Conservation (phyloP, 2,329 filamentous ascomycete genomes). For the Fusarium luffae region DNA sequence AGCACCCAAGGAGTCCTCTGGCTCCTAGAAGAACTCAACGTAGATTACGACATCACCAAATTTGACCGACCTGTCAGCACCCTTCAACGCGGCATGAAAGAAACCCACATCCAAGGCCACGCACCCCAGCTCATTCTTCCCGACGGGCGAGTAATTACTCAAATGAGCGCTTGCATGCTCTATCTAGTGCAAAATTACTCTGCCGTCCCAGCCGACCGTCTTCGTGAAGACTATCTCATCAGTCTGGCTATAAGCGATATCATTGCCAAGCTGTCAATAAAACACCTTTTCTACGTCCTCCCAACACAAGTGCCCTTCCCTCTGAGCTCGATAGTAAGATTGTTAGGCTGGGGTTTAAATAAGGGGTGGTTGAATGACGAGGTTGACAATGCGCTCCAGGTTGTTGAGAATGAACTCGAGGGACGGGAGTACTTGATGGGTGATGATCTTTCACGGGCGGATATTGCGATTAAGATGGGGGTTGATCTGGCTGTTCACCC, state of each 20-base stretch:
- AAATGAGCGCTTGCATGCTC: not conserved
- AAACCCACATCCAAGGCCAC: not conserved
- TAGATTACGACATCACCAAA: not conserved
- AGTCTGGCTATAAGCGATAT: not conserved
- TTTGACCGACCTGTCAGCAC: not conserved
- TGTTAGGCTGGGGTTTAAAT: not conserved
- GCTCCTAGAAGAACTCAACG: not conserved
- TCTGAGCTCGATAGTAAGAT: rapidly evolving
- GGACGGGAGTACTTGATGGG: not conserved
- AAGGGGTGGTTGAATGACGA: not conserved
- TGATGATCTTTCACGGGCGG: not conserved
- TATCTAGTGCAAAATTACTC: too few relatives aligned
- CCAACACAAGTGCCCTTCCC: not conserved
- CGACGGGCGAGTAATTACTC: not conserved
- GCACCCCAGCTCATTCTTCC: not conserved
- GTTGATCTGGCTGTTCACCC: not conserved
- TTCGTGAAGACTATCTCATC: not conserved
- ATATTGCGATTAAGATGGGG: not conserved
- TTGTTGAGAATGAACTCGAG: not conserved
- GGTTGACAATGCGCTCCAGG: not conserved
- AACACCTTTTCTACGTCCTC: not conserved
- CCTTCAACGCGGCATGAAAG: not conserved
- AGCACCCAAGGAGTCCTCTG: not conserved
- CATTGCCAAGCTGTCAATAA: too few relatives aligned
- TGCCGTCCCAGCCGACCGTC: rapidly evolving